Base-by-base conservation (phyloP, 1,284 basidiomycete species). In the Xerocomus minutiporus region DNA sequence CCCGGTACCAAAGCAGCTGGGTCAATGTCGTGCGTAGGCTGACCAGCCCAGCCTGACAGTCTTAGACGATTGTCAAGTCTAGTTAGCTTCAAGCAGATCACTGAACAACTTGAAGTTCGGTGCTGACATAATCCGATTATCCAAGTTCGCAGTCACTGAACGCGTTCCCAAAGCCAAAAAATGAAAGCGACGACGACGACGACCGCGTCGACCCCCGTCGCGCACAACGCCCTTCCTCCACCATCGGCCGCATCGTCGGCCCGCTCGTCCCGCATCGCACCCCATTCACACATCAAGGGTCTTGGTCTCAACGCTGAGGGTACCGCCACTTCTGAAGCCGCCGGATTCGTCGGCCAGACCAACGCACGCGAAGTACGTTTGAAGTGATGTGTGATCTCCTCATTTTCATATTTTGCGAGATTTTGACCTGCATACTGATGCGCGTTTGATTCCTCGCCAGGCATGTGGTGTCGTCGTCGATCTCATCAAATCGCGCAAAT, bases 231-330 rank as follows among this genome's bases (percentile, higher is more conserved):
- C 5, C 74, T 86, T 4, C 80, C 84, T 0, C 85, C 86, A 0
- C 85, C 85, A 0, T 75, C 84, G 8, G 73, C 78, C 3, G 68
- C 80, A 0, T 78, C 83, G 15, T 77, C 81, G 1, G 75, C 78
- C n/a, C 79, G 87, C n/a, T 82, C 87, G 0, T 88, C 88, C n/a
- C 81, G 92, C 39, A 91, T 96, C 49, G 91, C 93, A 1, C 86
- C 91, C 3, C 93, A 96, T 67, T 95, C 92, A 0, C 93, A 96
- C 69, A 96, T 96, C 72, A 97, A 96, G 74, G 96, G 95, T 9
- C 86, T 99, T 20, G 96, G 97, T 6, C 77, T 99, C 48, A 88
- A 83, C 36, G 73, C 89, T 49, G 93, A 97, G 59, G 96, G 96
- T 1, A 78, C 79, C 50, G 95, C 93, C 0, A 75, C 79, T 36